Percentiles rank a stretch among this genome's conserved stretches.
These are phyloP conservation scores for Scutellaria galericulata DNA, from an alignment of 257 asterid genomes.

Conservation along the genomic window DNA sequence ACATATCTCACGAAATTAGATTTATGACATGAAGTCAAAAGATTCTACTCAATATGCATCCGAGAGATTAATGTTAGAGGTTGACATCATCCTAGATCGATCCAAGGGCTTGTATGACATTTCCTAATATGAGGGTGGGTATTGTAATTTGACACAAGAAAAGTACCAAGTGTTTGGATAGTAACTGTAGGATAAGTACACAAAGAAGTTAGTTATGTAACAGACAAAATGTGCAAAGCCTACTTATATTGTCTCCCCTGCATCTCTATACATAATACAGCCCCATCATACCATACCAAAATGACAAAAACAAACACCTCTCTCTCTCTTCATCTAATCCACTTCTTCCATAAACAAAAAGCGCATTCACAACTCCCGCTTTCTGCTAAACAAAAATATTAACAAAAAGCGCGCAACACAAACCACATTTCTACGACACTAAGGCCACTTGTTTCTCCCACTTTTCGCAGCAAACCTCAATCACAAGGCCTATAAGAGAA, in stretches of 20 bases:
- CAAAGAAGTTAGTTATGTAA: not conserved
- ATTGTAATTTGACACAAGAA: not conserved
- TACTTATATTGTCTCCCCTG: not conserved
- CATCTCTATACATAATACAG: not conserved
- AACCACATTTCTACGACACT: constrained; percentile 15
- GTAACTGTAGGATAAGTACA: not conserved
- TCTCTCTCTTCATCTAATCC: not conserved
- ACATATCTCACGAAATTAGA: too few species aligned
- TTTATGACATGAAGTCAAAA: too few species aligned
- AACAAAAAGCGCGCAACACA: not conserved
- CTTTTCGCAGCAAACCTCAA: constrained; percentile 10
- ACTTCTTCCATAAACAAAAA: not conserved
- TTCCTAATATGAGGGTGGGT: too few species aligned
- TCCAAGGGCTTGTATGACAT: too few species aligned
- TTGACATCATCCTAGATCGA: too few species aligned
- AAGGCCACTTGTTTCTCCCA: constrained; percentile 17
- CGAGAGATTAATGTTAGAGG: too few species aligned
- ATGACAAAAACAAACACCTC: not conserved
- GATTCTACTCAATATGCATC: too few species aligned
- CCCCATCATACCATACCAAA: not conserved
- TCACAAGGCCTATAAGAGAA: constrained; percentile 20
- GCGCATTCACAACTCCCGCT: not conserved
- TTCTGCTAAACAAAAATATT: not conserved
- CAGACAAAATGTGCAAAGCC: constrained; percentile 22
- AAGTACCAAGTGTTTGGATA: not conserved